These are phyloP conservation scores for Hirsutella minnesotensis DNA, from an alignment of 2,329 filamentous ascomycete genomes.

Conservation along the genomic window DNA sequence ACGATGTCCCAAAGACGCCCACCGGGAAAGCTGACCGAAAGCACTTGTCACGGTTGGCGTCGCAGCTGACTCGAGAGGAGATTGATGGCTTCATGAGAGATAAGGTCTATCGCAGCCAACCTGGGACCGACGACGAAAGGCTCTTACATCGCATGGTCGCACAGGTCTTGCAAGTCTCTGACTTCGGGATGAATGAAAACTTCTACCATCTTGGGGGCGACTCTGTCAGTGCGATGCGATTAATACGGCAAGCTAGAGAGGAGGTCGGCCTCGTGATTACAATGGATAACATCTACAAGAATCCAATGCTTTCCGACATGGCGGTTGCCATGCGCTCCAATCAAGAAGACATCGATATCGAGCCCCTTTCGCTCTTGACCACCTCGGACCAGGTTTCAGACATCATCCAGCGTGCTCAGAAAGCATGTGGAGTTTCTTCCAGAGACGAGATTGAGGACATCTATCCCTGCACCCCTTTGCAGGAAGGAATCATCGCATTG, in stretches of 20 bases:
- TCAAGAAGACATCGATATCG: not conserved
- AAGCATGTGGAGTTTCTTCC: not conserved
- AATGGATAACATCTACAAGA: conserved; percentile 5
- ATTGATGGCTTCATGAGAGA: not conserved
- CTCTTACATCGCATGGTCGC: not conserved
- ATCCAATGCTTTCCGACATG: conserved; percentile 2
- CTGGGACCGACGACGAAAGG: not conserved
- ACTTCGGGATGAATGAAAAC: conserved; percentile 18
- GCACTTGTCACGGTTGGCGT: not conserved
- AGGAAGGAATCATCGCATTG: conserved; percentile 22
- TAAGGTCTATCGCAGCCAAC: not conserved
- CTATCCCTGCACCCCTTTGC: conserved; percentile 23
- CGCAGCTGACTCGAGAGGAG: not conserved
- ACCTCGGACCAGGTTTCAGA: not conserved
- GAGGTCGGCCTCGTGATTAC: conserved; percentile 2
- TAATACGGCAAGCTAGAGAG: conserved; percentile 23
- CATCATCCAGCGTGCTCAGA: not conserved
- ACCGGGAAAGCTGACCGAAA: conserved; percentile 12
- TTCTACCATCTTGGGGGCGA: conserved; percentile 32
- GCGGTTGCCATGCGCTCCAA: not conserved
- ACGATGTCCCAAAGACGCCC: conserved; percentile 5
- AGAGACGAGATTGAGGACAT: conserved; percentile 15
- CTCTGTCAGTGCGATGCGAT: conserved; percentile 30
- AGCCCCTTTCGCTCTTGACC: conserved; percentile 4
- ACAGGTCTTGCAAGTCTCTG: conserved; percentile 1